Evolutionary conservation across 2,329 filamentous ascomycete genomes (phyloP).

Genomic region (Falciphora oryzae): DNA sequence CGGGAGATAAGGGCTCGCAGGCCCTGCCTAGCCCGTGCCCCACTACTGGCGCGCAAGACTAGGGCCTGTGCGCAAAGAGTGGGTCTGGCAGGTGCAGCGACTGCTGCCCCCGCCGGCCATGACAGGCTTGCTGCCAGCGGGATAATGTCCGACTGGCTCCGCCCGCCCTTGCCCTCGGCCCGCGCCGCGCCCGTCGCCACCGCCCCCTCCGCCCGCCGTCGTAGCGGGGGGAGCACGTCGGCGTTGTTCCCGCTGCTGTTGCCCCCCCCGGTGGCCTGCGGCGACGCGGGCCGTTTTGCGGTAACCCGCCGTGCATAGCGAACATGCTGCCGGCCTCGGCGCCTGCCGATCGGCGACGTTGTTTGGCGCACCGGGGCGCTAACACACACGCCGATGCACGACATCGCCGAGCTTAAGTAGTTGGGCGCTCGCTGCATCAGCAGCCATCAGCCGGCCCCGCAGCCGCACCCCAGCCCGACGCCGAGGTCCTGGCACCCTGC

Average conservation of each 20-base stretch:
- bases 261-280: background rate
- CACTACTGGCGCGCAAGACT: too few relatives aligned
- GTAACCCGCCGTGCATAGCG: slow-evolving; percentile 18
- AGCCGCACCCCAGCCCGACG: slow-evolving; percentile 19
- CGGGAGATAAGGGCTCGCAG: too few relatives aligned
- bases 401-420: slow-evolving; percentile 19
- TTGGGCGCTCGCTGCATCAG: slow-evolving; percentile 20
- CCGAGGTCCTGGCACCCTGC: slow-evolving; percentile 20
- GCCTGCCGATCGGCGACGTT: slow-evolving; percentile 16
- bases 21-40: too few relatives aligned
- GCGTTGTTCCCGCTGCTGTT: too few relatives aligned
- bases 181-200: too few relatives aligned
- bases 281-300: slow-evolving; percentile 20
- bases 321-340: slow-evolving; percentile 19
- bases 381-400: slow-evolving; percentile 20
- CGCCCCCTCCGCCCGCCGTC: slow-evolving; percentile 4
- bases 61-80: too few relatives aligned
- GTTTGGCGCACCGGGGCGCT: slow-evolving; percentile 17
- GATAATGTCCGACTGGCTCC: slow-evolving; percentile 21
- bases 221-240: background rate
- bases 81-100: too few relatives aligned
- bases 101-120: slow-evolving; percentile 20
- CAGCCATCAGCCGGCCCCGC: slow-evolving; percentile 20
- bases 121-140: too few relatives aligned
- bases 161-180: slow-evolving; percentile 16